Base-by-base conservation (phyloP, 2,329 filamentous ascomycete species). In the Colletotrichum tropicicola region DNA sequence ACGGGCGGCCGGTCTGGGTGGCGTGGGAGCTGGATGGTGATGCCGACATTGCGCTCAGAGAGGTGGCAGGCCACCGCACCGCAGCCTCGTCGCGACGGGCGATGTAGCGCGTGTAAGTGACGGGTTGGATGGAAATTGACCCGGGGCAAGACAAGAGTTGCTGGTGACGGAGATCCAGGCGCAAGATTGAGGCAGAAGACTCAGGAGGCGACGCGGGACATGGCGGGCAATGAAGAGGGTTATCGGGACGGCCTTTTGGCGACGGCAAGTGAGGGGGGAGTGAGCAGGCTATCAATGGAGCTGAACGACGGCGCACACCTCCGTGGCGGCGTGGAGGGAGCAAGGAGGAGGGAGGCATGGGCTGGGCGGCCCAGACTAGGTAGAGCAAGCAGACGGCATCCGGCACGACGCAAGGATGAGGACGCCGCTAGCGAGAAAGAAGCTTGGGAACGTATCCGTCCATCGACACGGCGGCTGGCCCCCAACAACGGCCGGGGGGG, bases 1-100 rank as follows among this genome's bases (percentile, higher is more conserved):
- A 82, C 3, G 86, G 87, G 13, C 87, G 83, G 13, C 87, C 87
- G 21, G 77, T 79, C 25, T 70, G 68, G 6, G 70, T 70, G 39
- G 73, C 68, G 28, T 74, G 63, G 69, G 71, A 59, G 58, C 71
- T 74, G 5, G 73, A 72, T 17, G 74, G 73, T 48, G 76, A 69
- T 51, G 48, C 57, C 28, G 57, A 59, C 66, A 68, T 68, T 48
- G 57, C 52, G 52, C 32, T 61, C 32, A 19, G 12, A 23, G 27
- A 10, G 13, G 35, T 37, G 43, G 61, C 35, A 28, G 43, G 56
- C 61, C n/a, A 32, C 61, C 48, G 41, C n/a, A 32, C 61, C 48
- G 41, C 61, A 66, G 63, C 63, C 63, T 66, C 52, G 52, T 53
- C 51, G 39, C 45, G 63, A 47, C 41, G 44, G 35, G n/a, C 32